Evolutionary conservation across 768 basidiomycete genomes (phyloP).

Genomic region (Tulasnella sp.): DNA sequence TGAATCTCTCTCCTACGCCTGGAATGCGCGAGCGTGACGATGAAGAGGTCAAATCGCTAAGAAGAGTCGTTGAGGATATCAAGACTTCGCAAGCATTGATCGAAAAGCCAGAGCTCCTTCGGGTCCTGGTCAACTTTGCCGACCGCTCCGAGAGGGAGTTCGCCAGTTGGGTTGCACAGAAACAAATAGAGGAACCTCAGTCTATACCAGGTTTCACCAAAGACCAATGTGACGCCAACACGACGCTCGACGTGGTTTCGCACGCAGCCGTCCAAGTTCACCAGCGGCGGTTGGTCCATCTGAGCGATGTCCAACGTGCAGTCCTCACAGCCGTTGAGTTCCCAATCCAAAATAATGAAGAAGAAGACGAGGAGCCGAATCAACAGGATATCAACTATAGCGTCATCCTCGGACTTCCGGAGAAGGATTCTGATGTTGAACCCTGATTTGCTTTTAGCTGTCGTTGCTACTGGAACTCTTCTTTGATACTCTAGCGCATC

Average conservation of each 20-base stretch:
- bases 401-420: no score
- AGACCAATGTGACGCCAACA: background rate
- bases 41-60: no score
- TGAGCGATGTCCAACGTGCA: conserved; percentile 11
- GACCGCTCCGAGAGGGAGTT: no score
- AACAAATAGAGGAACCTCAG: background rate
- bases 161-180: background rate
- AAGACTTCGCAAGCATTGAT: background rate
- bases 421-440: no score
- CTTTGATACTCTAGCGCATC: no score
- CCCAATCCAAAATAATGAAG: background rate
- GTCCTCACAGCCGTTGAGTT: conserved; percentile 10
- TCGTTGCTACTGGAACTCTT: no score
- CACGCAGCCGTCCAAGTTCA: conserved; percentile 14
- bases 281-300: conserved; percentile 14
- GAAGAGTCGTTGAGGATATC: no score
- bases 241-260: conserved; percentile 14
- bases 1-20: background rate
- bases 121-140: background rate
- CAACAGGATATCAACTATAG: no score
- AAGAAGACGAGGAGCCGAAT: no score
- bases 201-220: background rate
- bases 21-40: background rate
- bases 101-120: conserved; percentile 12
- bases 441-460: no score